Evolutionary conservation across 2,329 filamentous ascomycete species (phyloP), one percentile per base, ranked within the genome.

Genomic region (Dothistroma septosporum): DNA sequence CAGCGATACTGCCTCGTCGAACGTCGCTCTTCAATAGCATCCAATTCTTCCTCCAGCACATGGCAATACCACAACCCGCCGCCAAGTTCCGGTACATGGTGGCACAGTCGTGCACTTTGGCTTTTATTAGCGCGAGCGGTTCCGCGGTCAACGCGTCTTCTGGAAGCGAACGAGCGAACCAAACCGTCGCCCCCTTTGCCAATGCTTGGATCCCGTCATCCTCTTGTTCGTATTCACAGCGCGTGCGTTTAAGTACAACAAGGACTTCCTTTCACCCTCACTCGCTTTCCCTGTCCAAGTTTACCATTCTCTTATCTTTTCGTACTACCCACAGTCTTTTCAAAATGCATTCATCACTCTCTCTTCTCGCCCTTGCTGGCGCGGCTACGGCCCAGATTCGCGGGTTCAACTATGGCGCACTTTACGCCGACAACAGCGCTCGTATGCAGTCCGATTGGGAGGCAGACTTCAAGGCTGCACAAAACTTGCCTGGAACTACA

Each of bases 351-450:
- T 50, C n/a, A 31, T 19, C 55, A 41, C 33, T 55, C 16, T 31
- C 55, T 10, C 28, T 58, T 37, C 33, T 58, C 7, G 55, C 55
- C 32, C 65, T 73, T n/a, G 70, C 74, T 24, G 74, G 75, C 57
- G 76, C 74, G 44, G 69, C 74, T 55, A 53, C 61, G 4, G 62
- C 64, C 24, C 59, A 62, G 33, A 72, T 77, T 74, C 80, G 85
- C 64, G 88, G 88, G 68, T 90, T 90, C 83, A 90, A 89, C 81
- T 90, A 89, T 64, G 87, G 85, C 77, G 68, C 69, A 56, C 81
- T 87, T 68, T 68, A 79, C 47, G 47, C 47, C 22, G 47, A 50
- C 47, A 50, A 50, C 21, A 50, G 22, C 22, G 47, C 47, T 12
- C 47, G 47, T 28, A 4, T 28, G 47, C 21, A 14, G 22, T 11